These are phyloP conservation scores for Ophiostoma ulmi DNA, from an alignment of 2,329 filamentous ascomycete genomes.

Conservation along the genomic window DNA sequence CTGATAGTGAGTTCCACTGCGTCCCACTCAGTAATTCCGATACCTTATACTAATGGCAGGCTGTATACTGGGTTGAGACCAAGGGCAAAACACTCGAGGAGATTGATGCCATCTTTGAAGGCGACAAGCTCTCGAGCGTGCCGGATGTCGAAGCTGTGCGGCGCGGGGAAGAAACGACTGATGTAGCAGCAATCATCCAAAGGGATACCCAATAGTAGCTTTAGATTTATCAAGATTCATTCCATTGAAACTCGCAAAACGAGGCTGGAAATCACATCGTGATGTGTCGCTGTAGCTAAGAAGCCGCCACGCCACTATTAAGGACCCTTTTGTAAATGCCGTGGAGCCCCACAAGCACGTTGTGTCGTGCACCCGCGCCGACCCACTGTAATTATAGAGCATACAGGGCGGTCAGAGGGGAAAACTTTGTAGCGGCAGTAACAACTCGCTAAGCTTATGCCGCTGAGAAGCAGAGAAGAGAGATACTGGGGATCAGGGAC, in stretches of 20 bases:
- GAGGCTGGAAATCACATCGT: neutral
- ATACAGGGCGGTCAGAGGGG: slow-evolving; percentile 5
- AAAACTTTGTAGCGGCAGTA: neutral
- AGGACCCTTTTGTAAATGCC: neutral
- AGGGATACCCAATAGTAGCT: neutral
- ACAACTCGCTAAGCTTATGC: neutral
- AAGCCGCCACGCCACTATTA: neutral
- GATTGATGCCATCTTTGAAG: slow-evolving; percentile 37
- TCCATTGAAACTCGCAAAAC: neutral
- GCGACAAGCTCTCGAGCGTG: slow-evolving; percentile 33
- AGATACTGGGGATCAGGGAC: neutral
- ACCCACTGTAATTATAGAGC: slow-evolving; percentile 1
- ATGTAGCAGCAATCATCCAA: slow-evolving; percentile 26
- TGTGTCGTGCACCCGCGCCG: neutral
- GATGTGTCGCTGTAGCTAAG: neutral
- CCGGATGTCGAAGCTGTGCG: slow-evolving; percentile 31
- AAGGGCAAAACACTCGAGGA: slow-evolving; percentile 38
- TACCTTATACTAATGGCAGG: slow-evolving; percentile 27
- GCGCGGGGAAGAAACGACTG: slow-evolving; percentile 28
- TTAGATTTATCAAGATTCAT: neutral
- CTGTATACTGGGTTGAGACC: slow-evolving; percentile 37
- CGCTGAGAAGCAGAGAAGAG: neutral
- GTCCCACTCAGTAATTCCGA: neutral
- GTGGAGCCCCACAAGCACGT: neutral
- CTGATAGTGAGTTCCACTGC: slow-evolving; percentile 36